phyloP scores from a whole-genome alignment of 2,329 filamentous ascomycete species.

The Fusarium caatingaense region DNA sequence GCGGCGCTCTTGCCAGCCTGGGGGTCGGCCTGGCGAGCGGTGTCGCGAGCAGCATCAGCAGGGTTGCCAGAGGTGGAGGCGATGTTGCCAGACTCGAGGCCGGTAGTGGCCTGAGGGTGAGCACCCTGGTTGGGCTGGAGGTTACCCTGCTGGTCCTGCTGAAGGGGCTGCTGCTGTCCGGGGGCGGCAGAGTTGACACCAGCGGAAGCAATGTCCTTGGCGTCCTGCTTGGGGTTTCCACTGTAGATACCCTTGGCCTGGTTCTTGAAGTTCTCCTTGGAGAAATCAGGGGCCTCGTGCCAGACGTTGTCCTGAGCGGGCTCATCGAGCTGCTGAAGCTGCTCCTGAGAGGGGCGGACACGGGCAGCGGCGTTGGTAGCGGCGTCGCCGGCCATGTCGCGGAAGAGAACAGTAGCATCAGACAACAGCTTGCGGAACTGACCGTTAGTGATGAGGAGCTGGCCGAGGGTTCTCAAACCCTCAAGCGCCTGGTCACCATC shows the following conservation, averaged over 20 bases:
- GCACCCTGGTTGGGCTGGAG: conserved; percentile 7
- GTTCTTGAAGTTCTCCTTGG: conserved; percentile 74
- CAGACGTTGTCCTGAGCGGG: conserved; percentile 92
- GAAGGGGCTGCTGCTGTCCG: conserved; percentile 50
- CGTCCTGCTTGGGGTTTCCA: conserved; percentile 66
- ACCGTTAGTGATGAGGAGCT: conserved; percentile 91
- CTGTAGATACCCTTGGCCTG: conserved; percentile 74
- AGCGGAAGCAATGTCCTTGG: conserved; percentile 68
- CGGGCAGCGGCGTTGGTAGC: conserved; percentile 80
- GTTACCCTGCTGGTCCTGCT: conserved; percentile 27
- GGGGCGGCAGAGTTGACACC: conserved; percentile 65
- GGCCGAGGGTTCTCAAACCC: conserved; percentile 88
- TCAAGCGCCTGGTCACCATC: conserved; percentile 87
- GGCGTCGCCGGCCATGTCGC: conserved; percentile 92
- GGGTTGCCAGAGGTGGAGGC: conserved; percentile 5
- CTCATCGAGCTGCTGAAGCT: conserved; percentile 80
- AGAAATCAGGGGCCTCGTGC: conserved; percentile 86
- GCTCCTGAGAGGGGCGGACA: conserved; percentile 82
- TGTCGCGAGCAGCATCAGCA: conserved; percentile 21
- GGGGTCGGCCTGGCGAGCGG: conserved; percentile 57
- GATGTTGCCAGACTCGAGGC: conserved; percentile 32
- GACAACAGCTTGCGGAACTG: conserved; percentile 85
- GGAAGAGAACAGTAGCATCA: conserved; percentile 82
- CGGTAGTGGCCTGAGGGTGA: conserved; percentile 60
- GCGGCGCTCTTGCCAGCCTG: conserved; percentile 49